Evolutionary conservation across 1,139 yeast species (phyloP).

Genomic region (Nakaseomyces sp.): DNA sequence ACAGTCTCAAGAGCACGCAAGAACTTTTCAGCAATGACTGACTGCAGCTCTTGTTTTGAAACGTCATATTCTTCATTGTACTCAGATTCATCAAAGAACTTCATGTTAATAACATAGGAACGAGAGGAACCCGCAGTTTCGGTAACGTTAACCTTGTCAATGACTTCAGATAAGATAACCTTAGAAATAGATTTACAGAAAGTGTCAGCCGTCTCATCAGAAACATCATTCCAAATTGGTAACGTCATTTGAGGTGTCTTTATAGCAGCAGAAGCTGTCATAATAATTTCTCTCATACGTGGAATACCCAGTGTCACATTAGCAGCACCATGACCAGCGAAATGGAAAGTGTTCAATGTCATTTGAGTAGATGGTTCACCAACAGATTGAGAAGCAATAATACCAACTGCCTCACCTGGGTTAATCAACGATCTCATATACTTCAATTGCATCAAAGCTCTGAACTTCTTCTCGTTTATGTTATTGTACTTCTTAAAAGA

Average conservation of each 20-base stretch:
- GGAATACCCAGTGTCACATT: slow-evolving; percentile 99
- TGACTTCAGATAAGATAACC: slow-evolving; percentile 79
- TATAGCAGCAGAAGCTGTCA: slow-evolving; percentile 94
- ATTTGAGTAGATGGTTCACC: slow-evolving; percentile 99
- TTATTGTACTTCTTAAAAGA: slow-evolving; percentile 41
- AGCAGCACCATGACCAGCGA: slow-evolving; percentile 99
- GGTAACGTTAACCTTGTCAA: slow-evolving; percentile 75
- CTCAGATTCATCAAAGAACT: slow-evolving; percentile 68
- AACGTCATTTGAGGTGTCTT: slow-evolving; percentile 98
- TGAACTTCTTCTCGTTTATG: slow-evolving; percentile 75
- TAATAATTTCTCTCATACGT: slow-evolving; percentile 98
- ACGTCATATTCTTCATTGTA: slow-evolving; percentile 86
- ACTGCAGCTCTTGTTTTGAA: slow-evolving; percentile 67
- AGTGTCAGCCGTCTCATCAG: slow-evolving; percentile 79
- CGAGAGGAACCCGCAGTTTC: slow-evolving; percentile 80
- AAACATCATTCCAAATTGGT: slow-evolving; percentile 71
- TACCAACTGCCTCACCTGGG: slow-evolving; percentile 98
- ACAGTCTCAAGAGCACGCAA: slow-evolving; percentile 60
- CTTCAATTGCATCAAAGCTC: slow-evolving; percentile 95
- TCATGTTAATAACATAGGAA: slow-evolving; percentile 63
- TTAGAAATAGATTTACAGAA: slow-evolving; percentile 88
- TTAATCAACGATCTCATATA: slow-evolving; percentile 92
- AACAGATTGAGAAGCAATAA: slow-evolving; percentile 94
- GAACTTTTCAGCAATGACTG: slow-evolving; percentile 57
- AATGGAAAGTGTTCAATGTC: slow-evolving; percentile 99